Conservation (phyloP, 495 filamentous ascomycete genomes). For the Niebla homalea region DNA sequence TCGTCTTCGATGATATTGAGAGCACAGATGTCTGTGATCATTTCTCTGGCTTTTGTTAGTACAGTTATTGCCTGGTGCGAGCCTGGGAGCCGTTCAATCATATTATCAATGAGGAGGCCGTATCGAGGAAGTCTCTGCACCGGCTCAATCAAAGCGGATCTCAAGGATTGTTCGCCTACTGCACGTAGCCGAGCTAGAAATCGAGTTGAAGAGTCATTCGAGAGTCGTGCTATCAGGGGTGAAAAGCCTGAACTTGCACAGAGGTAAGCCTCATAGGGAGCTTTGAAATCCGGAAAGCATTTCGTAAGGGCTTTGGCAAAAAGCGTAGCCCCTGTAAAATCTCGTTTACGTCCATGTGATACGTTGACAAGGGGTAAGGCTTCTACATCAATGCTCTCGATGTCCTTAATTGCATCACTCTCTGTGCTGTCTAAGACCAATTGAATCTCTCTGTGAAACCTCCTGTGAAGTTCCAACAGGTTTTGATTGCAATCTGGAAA, state of each 20-base stretch:
- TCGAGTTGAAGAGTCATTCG: slow-evolving; percentile 59
- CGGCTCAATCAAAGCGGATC: slow-evolving; percentile 90
- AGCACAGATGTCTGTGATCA: slow-evolving; percentile 90
- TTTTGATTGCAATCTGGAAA: slow-evolving; percentile 68
- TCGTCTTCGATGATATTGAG: slow-evolving; percentile 52
- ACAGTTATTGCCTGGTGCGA: slow-evolving; percentile 67
- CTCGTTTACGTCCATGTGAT: slow-evolving; percentile 41
- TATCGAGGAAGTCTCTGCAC: slow-evolving; percentile 92
- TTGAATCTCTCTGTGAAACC: slow-evolving; percentile 61
- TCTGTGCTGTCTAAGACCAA: slow-evolving; percentile 72
- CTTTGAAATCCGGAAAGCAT: slow-evolving; percentile 82
- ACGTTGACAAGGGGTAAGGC: slow-evolving; percentile 27
- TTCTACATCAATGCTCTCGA: slow-evolving; percentile 25
- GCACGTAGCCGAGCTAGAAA: slow-evolving; percentile 67
- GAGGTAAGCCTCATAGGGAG: slow-evolving; percentile 85
- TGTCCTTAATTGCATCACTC: slow-evolving; percentile 57
- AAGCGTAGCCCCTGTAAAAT: slow-evolving; percentile 58
- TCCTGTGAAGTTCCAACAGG: slow-evolving; percentile 67
- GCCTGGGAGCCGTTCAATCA: slow-evolving; percentile 67
- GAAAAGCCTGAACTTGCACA: slow-evolving; percentile 72
- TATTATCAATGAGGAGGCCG: slow-evolving; percentile 90
- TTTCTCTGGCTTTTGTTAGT: slow-evolving; percentile 74
- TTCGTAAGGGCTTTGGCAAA: slow-evolving; percentile 69
- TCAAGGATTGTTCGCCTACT: slow-evolving; percentile 78
- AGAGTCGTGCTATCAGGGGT: slow-evolving; percentile 59